These are phyloP conservation scores for Corynespora cassiicola DNA, from an alignment of 2,329 filamentous ascomycete genomes.

Conservation along the genomic window DNA sequence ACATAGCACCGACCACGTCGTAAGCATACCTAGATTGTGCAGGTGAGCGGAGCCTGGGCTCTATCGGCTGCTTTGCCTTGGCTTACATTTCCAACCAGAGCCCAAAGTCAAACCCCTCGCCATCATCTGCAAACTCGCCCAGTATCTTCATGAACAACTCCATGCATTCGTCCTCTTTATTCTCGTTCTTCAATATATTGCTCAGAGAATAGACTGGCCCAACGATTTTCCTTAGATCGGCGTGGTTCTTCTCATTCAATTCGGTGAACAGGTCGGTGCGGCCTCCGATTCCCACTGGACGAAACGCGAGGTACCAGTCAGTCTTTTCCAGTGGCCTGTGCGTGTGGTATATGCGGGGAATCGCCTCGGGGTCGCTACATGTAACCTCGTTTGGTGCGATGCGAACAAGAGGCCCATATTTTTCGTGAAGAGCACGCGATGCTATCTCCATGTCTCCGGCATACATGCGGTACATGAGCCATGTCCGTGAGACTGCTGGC, in stretches of 20 bases:
- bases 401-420: conserved; percentile 53
- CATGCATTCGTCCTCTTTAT: conserved; percentile 17
- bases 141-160: conserved; percentile 17
- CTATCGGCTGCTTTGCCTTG: neutral
- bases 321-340: conserved; percentile 27
- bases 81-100: conserved; percentile 37
- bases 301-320: conserved; percentile 28
- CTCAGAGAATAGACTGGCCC: conserved; percentile 20
- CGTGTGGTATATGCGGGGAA: conserved; percentile 25
- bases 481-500: conserved; percentile 30
- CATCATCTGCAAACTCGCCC: conserved; percentile 17
- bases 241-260: conserved; percentile 17
- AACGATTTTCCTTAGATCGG: conserved; percentile 18
- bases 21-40: conserved; percentile 28
- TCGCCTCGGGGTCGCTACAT: conserved; percentile 18
- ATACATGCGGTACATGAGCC: conserved; percentile 28
- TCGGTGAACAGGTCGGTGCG: conserved; percentile 22
- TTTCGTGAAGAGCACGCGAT: conserved; percentile 18
- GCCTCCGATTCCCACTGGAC: conserved; percentile 16
- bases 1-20: conserved; percentile 22
- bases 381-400: conserved; percentile 53
- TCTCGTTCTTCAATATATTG: conserved; percentile 22
- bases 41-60: too few species aligned
- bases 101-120: conserved; percentile 20
- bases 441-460: conserved; percentile 25